A percentile compares a stretch with the other conserved stretches of the same genome.
Conservation (phyloP, 2,329 filamentous ascomycete species). For the Xylariaceae sp. region DNA sequence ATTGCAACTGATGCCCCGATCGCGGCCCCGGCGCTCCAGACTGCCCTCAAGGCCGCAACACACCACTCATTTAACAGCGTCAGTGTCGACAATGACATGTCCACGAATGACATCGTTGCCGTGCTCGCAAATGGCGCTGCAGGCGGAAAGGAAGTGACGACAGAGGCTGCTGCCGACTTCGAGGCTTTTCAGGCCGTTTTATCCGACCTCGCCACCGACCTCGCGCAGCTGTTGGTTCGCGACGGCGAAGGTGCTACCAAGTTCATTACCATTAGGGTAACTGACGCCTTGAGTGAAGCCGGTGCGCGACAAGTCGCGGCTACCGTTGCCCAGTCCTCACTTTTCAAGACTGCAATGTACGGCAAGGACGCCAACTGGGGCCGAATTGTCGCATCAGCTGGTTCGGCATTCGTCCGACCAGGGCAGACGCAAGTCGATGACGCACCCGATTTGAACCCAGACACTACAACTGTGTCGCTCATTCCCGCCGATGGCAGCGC, state of each 20-base stretch:
- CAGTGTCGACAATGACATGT: constrained; percentile 94
- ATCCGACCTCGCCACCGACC: constrained; percentile 73
- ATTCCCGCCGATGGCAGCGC: constrained; percentile 72
- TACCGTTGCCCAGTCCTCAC: constrained; percentile 83
- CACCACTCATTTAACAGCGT: constrained; percentile 93
- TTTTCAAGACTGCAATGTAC: constrained; percentile 97
- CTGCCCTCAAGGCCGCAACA: constrained; percentile 70
- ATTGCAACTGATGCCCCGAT: constrained; percentile 90
- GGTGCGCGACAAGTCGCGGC: constrained; percentile 78
- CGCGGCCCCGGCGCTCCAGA: constrained; percentile 62
- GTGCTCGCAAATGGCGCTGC: constrained; percentile 94
- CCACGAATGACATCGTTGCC: constrained; percentile 94
- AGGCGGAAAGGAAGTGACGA: constrained; percentile 63
- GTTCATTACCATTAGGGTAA: constrained; percentile 89
- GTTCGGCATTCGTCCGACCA: constrained; percentile 61
- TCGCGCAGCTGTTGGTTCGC: constrained; percentile 89
- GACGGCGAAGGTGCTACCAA: constrained; percentile 98
- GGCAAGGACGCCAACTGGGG: constrained; percentile 99
- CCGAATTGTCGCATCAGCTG: constrained; percentile 90
- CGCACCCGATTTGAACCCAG: constrained; percentile 60
- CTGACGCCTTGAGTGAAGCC: constrained; percentile 65
- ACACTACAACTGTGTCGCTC: constrained; percentile 75
- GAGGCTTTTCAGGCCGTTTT: constrained; percentile 68
- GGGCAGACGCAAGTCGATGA: constrained; percentile 52
- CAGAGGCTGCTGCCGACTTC: constrained; percentile 59